phyloP scores from a whole-genome alignment of 345 rosid genomes.

The Hibiscus trionum region DNA sequence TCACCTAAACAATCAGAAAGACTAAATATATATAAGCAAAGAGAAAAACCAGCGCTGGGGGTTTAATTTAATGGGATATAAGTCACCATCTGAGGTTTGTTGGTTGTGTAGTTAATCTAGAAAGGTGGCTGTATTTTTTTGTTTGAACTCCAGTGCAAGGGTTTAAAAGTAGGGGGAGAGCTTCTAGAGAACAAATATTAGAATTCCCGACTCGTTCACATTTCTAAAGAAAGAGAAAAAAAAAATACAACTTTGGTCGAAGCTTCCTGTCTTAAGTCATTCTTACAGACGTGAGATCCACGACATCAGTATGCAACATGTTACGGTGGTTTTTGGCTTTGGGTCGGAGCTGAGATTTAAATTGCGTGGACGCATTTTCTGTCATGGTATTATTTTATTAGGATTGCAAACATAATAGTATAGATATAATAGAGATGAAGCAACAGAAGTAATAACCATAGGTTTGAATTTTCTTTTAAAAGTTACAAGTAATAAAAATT shows the following conservation, averaged over 20 bases:
- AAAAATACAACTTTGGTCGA: neutral
- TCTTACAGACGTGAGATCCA: too few relatives aligned
- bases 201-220: slow-evolving; percentile 20
- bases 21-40: neutral
- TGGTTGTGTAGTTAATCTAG: neutral
- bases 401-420: too few relatives aligned
- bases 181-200: slow-evolving; percentile 17
- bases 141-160: neutral
- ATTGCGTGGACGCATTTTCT: too few relatives aligned
- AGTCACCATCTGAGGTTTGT: neutral
- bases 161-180: neutral
- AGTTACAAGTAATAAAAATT: too few relatives aligned
- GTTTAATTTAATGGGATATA: neutral
- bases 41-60: neutral
- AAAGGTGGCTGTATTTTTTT: slow-evolving; percentile 20
- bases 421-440: too few relatives aligned
- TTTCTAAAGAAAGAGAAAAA: slow-evolving; percentile 3
- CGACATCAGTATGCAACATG: too few relatives aligned
- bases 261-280: neutral
- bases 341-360: too few relatives aligned
- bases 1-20: neutral
- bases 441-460: too few relatives aligned
- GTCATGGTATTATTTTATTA: too few relatives aligned
- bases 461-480: too few relatives aligned
- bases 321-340: too few relatives aligned